These are phyloP conservation scores for Phialocephala sp. DNA, from an alignment of 2,329 filamentous ascomycete species.

Conservation along the genomic window DNA sequence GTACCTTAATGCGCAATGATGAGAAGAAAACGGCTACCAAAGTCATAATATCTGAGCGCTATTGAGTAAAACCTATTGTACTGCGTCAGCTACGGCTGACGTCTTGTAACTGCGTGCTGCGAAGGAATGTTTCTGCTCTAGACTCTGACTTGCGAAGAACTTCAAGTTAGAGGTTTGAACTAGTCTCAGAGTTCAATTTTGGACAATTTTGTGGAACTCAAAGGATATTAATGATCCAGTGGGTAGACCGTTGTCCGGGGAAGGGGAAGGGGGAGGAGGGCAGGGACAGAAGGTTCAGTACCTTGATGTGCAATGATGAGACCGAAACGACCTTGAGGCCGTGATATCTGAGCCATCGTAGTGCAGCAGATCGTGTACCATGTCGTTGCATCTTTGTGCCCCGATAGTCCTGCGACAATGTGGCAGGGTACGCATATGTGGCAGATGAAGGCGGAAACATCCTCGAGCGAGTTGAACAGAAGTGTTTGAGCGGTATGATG, in stretches of 20 bases:
- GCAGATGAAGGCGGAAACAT: conserved; percentile 17
- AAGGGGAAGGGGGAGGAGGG: conserved; percentile 1
- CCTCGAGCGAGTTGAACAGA: conserved; percentile 18
- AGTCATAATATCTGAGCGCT: neutral
- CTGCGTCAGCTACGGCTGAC: conserved; percentile 19
- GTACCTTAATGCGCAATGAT: too few species aligned
- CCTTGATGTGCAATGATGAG: conserved; percentile 23
- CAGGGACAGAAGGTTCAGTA: conserved; percentile 17
- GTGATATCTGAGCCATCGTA: conserved; percentile 22
- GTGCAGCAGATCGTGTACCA: conserved; percentile 17
- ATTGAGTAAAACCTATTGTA: neutral
- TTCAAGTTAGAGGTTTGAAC: conserved; percentile 16
- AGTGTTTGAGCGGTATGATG: conserved; percentile 19
- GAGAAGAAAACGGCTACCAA: too few species aligned
- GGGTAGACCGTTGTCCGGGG: conserved; percentile 12
- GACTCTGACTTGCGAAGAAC: conserved; percentile 20
- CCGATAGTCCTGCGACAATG: conserved; percentile 16
- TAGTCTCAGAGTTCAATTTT: conserved; percentile 18
- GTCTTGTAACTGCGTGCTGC: conserved; percentile 3
- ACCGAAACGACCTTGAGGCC: conserved; percentile 23
- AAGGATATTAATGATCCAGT: conserved; percentile 20
- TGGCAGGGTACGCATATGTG: conserved; percentile 14
- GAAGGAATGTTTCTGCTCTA: conserved; percentile 17
- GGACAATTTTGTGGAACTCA: conserved; percentile 13
- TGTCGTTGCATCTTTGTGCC: conserved; percentile 19